Percentiles rank a stretch among this genome's conserved stretches.
Evolutionary conservation across 768 basidiomycete genomes (phyloP).

Genomic region (Russula foetens): DNA sequence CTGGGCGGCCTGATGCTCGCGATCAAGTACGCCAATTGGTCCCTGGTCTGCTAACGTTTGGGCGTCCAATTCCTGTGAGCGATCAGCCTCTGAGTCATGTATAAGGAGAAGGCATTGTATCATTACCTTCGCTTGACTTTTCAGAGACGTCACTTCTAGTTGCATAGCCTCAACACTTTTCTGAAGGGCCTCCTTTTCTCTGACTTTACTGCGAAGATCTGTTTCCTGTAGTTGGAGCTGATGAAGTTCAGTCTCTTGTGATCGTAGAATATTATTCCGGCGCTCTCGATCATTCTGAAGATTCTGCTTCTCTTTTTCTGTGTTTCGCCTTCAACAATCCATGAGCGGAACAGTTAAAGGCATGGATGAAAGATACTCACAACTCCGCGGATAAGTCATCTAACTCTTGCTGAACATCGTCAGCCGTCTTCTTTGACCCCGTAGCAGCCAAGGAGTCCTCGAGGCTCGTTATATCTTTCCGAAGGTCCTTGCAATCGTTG

Average conservation of each 20-base stretch:
- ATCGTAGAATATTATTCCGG: constrained; percentile 42
- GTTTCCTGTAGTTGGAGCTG: constrained; percentile 53
- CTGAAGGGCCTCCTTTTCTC: constrained; percentile 51
- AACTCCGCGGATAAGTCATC: constrained; percentile 52
- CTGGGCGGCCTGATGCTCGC: constrained; percentile 42
- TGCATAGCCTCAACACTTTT: constrained; percentile 49
- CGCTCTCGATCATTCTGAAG: constrained; percentile 56
- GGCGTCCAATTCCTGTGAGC: constrained; percentile 49
- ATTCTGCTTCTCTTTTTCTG: constrained; percentile 54
- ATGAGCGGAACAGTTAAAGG: not conserved
- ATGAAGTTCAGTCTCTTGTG: constrained; percentile 54
- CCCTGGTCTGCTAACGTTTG: constrained; percentile 52
- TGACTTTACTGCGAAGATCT: constrained; percentile 46
- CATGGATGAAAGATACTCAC: constrained; percentile 37
- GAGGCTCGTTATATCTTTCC: constrained; percentile 50
- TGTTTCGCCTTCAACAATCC: constrained; percentile 40
- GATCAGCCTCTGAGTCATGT: not conserved
- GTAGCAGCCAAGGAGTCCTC: constrained; percentile 62
- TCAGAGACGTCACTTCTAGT: constrained; percentile 42
- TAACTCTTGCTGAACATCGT: constrained; percentile 78
- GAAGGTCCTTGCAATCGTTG: constrained; percentile 49
- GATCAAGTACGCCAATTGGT: constrained; percentile 58
- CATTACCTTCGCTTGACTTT: constrained; percentile 43
- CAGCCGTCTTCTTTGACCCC: constrained; percentile 74
- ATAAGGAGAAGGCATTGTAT: not conserved